These are phyloP conservation scores for Neurospora sp. DNA, from an alignment of 495 filamentous ascomycete genomes.

Conservation along the genomic window DNA sequence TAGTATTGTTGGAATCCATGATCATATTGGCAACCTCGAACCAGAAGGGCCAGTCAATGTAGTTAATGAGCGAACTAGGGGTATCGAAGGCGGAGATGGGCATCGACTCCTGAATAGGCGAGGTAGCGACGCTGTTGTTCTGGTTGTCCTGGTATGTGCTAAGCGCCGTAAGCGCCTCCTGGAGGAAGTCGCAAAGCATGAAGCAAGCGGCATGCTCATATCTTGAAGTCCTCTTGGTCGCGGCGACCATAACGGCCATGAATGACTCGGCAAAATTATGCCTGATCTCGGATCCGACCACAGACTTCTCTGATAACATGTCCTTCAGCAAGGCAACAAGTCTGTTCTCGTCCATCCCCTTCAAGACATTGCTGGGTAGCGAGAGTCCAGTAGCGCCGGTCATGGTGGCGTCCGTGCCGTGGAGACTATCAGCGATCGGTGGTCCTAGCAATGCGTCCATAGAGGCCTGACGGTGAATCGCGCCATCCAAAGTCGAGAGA, in stretches of 20 bases:
- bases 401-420: constrained; percentile 62
- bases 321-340: constrained; percentile 81
- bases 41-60: constrained; percentile 85
- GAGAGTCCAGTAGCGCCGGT: constrained; percentile 44
- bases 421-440: constrained; percentile 67
- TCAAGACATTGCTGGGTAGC: constrained; percentile 52
- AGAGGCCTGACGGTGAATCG: constrained; percentile 61
- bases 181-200: constrained; percentile 83
- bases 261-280: constrained; percentile 74
- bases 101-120: constrained; percentile 8
- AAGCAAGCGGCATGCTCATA: constrained; percentile 89
- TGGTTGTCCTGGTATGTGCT: constrained; percentile 34
- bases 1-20: constrained; percentile 80
- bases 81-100: constrained; percentile 5
- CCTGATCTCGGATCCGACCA: constrained; percentile 39
- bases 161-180: constrained; percentile 51
- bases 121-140: constrained; percentile 26
- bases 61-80: constrained; percentile 9
- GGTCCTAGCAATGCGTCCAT: constrained; percentile 44
- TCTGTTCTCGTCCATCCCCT: constrained; percentile 86
- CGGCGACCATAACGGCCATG: constrained; percentile 58
- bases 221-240: constrained; percentile 64
- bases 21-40: constrained; percentile 73
- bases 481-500: constrained; percentile 69
- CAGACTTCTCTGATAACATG: constrained; percentile 62